These are phyloP conservation scores for Colletotrichum nymphaeae DNA, from an alignment of 2,329 filamentous ascomycete species.

Conservation along the genomic window DNA sequence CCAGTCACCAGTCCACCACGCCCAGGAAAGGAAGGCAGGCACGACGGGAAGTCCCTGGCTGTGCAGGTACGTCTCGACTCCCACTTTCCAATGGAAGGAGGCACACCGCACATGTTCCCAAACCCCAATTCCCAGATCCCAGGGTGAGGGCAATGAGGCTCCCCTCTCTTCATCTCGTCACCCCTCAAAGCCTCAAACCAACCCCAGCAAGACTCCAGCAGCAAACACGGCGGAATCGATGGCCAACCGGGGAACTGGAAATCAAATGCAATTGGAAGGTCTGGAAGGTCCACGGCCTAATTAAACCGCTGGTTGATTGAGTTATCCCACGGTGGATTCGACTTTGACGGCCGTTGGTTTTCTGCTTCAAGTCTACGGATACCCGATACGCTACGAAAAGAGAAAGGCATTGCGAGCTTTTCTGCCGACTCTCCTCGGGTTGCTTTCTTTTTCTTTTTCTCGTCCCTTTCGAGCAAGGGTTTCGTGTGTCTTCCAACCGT, in stretches of 20 bases:
- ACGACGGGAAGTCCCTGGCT: not conserved
- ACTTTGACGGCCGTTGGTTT: not conserved
- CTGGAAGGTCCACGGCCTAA: not conserved
- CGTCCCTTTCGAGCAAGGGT: conserved; percentile 10
- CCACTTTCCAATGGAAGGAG: not conserved
- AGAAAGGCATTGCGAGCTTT: not conserved
- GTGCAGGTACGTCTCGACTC: not conserved
- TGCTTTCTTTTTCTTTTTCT: conserved; percentile 9
- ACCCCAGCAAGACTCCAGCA: not conserved
- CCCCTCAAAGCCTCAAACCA: not conserved
- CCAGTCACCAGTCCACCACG: not conserved
- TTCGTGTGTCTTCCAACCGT: conserved; percentile 16
- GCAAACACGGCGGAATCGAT: not conserved
- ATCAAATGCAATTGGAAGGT: not conserved
- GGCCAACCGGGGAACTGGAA: not conserved
- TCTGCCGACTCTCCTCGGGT: not conserved
- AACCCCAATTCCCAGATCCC: not conserved
- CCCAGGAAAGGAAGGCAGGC: not conserved
- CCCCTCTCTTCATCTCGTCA: not conserved
- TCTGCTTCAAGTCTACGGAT: not conserved
- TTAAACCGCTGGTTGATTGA: not conserved
- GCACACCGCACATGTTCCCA: too few relatives aligned
- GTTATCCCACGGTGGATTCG: not conserved
- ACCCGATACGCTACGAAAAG: not conserved
- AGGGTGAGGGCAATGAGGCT: not conserved